phyloP scores from a whole-genome alignment of 441 rosid species.

The Pelargonium citronellum region DNA sequence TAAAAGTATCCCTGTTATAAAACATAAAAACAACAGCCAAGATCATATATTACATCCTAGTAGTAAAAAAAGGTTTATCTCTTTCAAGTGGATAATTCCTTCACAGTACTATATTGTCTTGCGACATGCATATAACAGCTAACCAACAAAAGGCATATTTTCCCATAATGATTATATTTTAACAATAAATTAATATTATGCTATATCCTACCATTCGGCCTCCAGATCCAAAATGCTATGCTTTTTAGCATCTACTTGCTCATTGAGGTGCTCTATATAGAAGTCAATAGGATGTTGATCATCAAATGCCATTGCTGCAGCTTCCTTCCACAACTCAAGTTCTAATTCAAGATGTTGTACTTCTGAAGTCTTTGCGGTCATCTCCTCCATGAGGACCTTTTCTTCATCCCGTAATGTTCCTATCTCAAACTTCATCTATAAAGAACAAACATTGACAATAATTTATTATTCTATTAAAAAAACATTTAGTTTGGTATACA shows the following conservation, averaged over 20 bases:
- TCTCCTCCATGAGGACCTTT: constrained; percentile 17
- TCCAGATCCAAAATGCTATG: constrained; percentile 37
- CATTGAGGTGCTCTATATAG: constrained; percentile 44
- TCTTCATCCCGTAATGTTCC: constrained; percentile 8
- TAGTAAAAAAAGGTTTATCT: neutral
- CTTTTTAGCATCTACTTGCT: constrained; percentile 38
- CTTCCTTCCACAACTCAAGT: constrained; percentile 45
- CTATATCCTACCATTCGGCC: constrained; percentile 45
- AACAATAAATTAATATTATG: neutral
- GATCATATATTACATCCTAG: constrained; percentile 5
- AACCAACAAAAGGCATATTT: neutral
- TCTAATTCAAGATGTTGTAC: constrained; percentile 44
- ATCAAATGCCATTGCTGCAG: constrained; percentile 50
- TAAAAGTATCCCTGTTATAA: constrained; percentile 46
- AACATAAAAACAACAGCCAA: constrained; percentile 9
- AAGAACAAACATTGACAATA: constrained; percentile 5
- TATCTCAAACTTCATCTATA: constrained; percentile 14
- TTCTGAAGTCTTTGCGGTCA: constrained; percentile 34
- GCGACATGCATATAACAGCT: neutral
- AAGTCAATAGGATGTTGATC: constrained; percentile 39
- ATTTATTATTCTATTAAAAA: neutral
- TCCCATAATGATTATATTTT: neutral
- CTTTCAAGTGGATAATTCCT: neutral
- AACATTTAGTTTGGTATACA: neutral
- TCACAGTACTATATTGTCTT: neutral